These are phyloP conservation scores for Chamaecrista fasciculata DNA, from an alignment of 306 rosid genomes.

Conservation along the genomic window DNA sequence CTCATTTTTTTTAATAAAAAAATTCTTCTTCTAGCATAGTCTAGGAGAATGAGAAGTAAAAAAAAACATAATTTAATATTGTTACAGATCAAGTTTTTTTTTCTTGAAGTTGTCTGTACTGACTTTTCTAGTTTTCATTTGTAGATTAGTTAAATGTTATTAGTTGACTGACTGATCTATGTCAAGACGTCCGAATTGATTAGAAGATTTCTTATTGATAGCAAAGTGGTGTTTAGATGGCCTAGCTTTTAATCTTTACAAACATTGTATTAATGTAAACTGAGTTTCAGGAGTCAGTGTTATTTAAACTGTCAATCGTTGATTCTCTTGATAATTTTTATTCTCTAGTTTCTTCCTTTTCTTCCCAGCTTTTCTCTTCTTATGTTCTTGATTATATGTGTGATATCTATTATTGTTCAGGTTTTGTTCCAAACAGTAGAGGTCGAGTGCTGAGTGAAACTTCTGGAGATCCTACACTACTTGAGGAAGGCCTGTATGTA, in stretches of 20 bases:
- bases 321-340: too few species aligned
- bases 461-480: constrained; percentile 38
- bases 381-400: too few species aligned
- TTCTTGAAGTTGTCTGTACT: neutral
- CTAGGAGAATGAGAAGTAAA: neutral
- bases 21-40: neutral
- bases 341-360: neutral
- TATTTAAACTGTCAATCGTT: too few species aligned
- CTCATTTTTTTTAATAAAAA: neutral
- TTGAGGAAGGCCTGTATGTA: constrained; percentile 82
- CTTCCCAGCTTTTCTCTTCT: neutral
- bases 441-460: constrained; percentile 71
- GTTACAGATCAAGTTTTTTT: constrained; percentile 16
- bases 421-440: constrained; percentile 73
- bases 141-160: constrained; percentile 6
- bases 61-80: neutral
- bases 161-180: neutral
- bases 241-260: constrained; percentile 16
- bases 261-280: neutral
- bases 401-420: constrained; percentile 48
- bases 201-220: neutral
- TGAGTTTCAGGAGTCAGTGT: too few species aligned
- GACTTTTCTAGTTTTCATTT: neutral
- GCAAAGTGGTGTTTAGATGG: constrained; percentile 1
- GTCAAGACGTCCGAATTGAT: constrained; percentile 11